Evolutionary conservation across 176 grass and related monocot species (phyloP).

Genomic region (Tillandsia fasciculata): DNA sequence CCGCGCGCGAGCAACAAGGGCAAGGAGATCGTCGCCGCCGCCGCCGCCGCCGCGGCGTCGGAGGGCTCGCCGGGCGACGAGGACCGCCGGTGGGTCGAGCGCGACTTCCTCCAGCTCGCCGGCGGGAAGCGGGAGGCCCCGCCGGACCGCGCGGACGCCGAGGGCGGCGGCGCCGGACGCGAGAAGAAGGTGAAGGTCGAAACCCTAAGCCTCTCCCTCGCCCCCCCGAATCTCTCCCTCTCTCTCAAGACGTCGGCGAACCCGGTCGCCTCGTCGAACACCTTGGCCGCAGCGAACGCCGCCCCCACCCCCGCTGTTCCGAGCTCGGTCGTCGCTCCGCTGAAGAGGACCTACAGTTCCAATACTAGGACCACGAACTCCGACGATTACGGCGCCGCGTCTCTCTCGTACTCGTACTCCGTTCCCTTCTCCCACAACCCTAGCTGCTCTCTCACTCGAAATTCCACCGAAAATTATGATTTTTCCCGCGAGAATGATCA

Average conservation of each 20-base stretch:
- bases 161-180: slow-evolving; percentile 38
- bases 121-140: slow-evolving; percentile 48
- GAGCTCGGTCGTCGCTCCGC: slow-evolving; percentile 4
- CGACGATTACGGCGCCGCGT: slow-evolving; percentile 48
- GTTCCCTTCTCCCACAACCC: slow-evolving; percentile 92
- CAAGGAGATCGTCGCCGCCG: slow-evolving; percentile 37
- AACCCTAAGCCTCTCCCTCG: slow-evolving; percentile 57
- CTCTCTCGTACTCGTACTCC: slow-evolving; percentile 88
- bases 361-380: slow-evolving; percentile 72
- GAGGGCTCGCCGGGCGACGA: slow-evolving; percentile 26
- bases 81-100: slow-evolving; percentile 46
- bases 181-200: slow-evolving; percentile 69
- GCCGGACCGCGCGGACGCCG: slow-evolving; percentile 38
- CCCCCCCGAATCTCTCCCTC: slow-evolving; percentile 34
- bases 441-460: slow-evolving; percentile 89
- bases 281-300: slow-evolving; percentile 9
- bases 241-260: slow-evolving; percentile 50
- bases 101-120: slow-evolving; percentile 58
- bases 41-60: slow-evolving; percentile 1
- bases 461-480: slow-evolving; percentile 88
- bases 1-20: slow-evolving; percentile 12
- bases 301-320: slow-evolving; percentile 10
- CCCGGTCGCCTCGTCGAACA: neutral
- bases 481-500: slow-evolving; percentile 40
- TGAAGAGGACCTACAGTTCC: slow-evolving; percentile 56